Base-by-base conservation (phyloP, 2,329 filamentous ascomycete genomes). In the Aspergillus novoparasiticus region DNA sequence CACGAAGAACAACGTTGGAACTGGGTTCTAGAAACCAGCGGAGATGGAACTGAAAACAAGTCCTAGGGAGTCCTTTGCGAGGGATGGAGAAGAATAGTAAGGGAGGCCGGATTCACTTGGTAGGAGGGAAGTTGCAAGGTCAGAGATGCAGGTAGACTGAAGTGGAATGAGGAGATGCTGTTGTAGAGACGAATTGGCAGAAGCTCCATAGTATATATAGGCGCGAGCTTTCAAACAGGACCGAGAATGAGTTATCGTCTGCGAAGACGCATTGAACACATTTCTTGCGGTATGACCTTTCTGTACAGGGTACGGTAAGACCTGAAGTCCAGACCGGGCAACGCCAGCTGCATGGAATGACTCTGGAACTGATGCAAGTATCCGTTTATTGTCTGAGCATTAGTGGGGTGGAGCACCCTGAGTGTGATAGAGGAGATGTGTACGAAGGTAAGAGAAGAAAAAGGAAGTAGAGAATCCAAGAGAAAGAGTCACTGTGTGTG, bases 131-230 rank as follows among this genome's bases (percentile, higher is more conserved):
- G 32, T 60, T 34, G 57, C 50, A 41, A 58, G 34, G 28, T 21
- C 2, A 26, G 55, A 28, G 48, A 28, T 16, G 57, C 26, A 10
- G 32, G 50, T 41, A 28, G 43, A 45, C 14, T 26, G 21, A 14
- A 23, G 26, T 54, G 60, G 28, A 43, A 60, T 61, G 64, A 63
- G 57, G 56, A 58, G 57, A 53, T 43, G 26, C 30, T 51, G 43
- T 26, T 48, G 51, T 26, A 48, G 51, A 50, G 60, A 60, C 54
- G 58, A n/a, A n/a, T 32, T 32, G 48, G 48, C 48, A 32, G 48
- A 63, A 62, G 56, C 60, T 63, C 67, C 66, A 68, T 69, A 65
- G 63, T 69, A 67, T 70, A 70, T 68, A 70, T 68, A 68, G 66
- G 55, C 39, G 46, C 30, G n/a, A 64, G 53, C 59, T 65, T 68